Conservation (phyloP, 2,329 filamentous ascomycete species). For the Arthrobotrys iridis region DNA sequence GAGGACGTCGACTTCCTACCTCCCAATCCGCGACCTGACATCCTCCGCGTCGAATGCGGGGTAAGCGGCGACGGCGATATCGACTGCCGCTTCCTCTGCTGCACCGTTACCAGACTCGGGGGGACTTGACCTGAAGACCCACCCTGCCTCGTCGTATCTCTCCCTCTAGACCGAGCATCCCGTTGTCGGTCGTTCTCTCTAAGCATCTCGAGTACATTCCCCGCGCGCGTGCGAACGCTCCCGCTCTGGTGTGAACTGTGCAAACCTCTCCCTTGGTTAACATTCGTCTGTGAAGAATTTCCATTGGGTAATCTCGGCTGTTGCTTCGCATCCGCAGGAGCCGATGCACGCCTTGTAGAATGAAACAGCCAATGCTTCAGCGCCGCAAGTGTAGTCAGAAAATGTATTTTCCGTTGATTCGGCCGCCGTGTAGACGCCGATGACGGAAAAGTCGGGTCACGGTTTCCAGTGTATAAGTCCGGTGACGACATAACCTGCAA, state of each 20-base stretch:
- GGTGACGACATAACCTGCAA: constrained; percentile 58
- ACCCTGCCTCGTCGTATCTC: constrained; percentile 26
- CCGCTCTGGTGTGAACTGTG: constrained; percentile 49
- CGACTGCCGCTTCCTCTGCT: constrained; percentile 76
- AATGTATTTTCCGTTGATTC: constrained; percentile 66
- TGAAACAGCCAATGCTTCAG: constrained; percentile 79
- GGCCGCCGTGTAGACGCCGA: constrained; percentile 69
- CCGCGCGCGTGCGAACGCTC: constrained; percentile 41
- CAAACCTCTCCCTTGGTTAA: constrained; percentile 20
- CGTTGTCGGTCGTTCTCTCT: constrained; percentile 43
- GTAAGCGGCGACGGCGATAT: constrained; percentile 88
- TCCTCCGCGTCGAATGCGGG: constrained; percentile 84
- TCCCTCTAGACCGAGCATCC: constrained; percentile 31
- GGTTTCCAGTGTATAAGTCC: constrained; percentile 54
- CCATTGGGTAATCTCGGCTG: constrained; percentile 40
- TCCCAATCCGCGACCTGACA: constrained; percentile 80
- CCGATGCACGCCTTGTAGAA: constrained; percentile 71
- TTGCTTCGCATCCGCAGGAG: constrained; percentile 62
- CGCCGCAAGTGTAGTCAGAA: constrained; percentile 73
- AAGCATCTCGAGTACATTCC: constrained; percentile 45
- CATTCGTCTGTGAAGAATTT: constrained; percentile 42
- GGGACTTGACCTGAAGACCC: constrained; percentile 29
- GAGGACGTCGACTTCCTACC: constrained; percentile 96
- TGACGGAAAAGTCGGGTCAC: constrained; percentile 41
- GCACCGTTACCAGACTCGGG: constrained; percentile 23